Percentiles rank a stretch among this genome's conserved stretches.
Evolutionary conservation across 257 asterid species (phyloP).

Genomic region (Petunia axillaris): DNA sequence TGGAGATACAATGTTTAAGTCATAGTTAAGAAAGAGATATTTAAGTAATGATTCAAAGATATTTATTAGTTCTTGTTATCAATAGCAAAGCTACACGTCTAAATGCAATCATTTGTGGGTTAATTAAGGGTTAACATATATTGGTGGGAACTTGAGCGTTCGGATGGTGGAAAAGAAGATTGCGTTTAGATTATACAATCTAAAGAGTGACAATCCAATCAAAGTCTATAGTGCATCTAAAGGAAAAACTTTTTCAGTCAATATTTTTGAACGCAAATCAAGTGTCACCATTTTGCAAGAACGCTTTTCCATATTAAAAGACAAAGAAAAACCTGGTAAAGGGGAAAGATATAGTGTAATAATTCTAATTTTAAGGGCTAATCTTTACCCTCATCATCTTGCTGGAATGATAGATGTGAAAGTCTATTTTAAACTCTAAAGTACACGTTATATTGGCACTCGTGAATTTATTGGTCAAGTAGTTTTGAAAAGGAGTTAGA

Average conservation of each 20-base stretch:
- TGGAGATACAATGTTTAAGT: no score
- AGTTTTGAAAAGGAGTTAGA: no score
- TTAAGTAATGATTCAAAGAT: background rate
- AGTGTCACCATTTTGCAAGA: background rate
- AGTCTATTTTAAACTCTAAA: no score
- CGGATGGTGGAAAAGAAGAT: constrained; percentile 18
- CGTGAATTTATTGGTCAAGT: no score
- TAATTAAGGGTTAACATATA: background rate
- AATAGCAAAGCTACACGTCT: background rate
- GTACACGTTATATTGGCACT: no score
- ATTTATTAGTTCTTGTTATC: background rate
- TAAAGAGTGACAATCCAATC: background rate
- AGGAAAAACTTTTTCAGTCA: constrained; percentile 4
- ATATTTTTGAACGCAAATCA: constrained; percentile 4
- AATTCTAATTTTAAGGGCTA: background rate
- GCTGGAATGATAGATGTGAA: background rate
- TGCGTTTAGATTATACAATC: background rate
- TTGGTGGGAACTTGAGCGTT: background rate
- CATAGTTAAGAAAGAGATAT: background rate
- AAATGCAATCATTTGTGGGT: constrained; percentile 4
- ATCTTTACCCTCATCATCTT: background rate
- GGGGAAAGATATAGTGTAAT: background rate
- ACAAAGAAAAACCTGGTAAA: background rate
- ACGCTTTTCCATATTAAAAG: background rate
- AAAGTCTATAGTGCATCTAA: background rate